These are phyloP conservation scores for Helicocarpus griseus DNA, from an alignment of 2,329 filamentous ascomycete genomes.

Conservation along the genomic window DNA sequence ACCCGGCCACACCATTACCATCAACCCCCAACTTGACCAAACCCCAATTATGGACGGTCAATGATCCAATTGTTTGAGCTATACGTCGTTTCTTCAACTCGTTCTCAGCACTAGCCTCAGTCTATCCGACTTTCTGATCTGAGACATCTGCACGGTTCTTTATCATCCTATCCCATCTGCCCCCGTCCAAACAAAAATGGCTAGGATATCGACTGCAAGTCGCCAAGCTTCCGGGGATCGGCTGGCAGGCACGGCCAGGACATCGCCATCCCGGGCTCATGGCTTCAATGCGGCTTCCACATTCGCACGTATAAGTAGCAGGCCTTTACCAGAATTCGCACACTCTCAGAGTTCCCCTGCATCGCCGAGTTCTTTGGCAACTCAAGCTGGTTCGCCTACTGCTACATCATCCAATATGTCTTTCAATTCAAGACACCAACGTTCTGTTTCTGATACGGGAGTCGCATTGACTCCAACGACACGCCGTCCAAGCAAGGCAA, in stretches of 20 bases:
- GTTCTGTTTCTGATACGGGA: background rate
- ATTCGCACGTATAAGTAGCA: conserved; percentile 1
- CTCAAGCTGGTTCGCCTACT: background rate
- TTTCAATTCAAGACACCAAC: background rate
- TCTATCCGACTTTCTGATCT: background rate
- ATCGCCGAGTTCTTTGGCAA: background rate
- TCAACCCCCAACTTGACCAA: background rate
- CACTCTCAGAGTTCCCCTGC: background rate
- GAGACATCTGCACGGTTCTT: conserved; percentile 2
- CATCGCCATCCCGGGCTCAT: background rate
- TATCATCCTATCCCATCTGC: background rate
- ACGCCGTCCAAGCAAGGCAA: conserved; percentile 42
- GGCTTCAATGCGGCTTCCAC: background rate
- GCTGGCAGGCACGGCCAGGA: background rate
- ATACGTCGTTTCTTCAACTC: background rate
- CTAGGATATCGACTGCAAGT: background rate
- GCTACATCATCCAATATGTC: background rate
- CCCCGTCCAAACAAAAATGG: background rate
- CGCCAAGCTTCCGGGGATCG: conserved; percentile 4
- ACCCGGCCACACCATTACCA: background rate
- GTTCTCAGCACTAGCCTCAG: background rate
- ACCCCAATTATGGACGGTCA: background rate
- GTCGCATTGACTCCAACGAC: conserved; percentile 41
- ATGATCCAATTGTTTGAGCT: background rate
- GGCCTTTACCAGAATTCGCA: background rate